Conservation (phyloP, 2,329 filamentous ascomycete genomes). For the Aspergillus amoenus region DNA sequence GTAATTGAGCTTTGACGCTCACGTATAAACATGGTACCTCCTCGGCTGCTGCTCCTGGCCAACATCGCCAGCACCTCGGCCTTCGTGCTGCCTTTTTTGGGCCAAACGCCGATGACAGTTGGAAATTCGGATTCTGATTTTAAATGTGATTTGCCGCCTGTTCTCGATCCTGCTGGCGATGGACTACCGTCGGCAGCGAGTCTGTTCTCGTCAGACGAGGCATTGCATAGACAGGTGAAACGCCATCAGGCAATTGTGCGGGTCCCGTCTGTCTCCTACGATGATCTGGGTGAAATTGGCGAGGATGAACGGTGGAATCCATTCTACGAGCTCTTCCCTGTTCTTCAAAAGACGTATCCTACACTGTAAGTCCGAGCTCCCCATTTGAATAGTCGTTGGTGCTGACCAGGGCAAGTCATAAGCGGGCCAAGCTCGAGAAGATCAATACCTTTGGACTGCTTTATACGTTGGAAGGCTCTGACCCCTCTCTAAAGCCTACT, state of each 20-base stretch:
- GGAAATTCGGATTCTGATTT: background rate
- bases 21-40: background rate
- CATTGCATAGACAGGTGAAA: background rate
- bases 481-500: background rate
- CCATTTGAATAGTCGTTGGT: background rate
- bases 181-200: background rate
- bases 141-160: background rate
- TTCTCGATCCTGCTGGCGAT: background rate
- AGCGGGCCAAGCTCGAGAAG: background rate
- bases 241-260: background rate
- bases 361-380: background rate
- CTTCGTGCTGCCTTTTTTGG: background rate
- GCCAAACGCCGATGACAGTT: background rate
- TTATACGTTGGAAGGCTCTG: background rate
- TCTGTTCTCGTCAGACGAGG: background rate
- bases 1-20: background rate
- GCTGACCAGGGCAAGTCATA: background rate
- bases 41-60: background rate
- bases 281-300: background rate
- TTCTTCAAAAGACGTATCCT: background rate
- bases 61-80: background rate
- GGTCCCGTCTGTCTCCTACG: background rate
- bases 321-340: background rate
- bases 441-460: conserved; percentile 2
- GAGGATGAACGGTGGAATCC: background rate